Base-by-base conservation (phyloP, 495 filamentous ascomycete genomes). In the Aspergillus asperescens region DNA sequence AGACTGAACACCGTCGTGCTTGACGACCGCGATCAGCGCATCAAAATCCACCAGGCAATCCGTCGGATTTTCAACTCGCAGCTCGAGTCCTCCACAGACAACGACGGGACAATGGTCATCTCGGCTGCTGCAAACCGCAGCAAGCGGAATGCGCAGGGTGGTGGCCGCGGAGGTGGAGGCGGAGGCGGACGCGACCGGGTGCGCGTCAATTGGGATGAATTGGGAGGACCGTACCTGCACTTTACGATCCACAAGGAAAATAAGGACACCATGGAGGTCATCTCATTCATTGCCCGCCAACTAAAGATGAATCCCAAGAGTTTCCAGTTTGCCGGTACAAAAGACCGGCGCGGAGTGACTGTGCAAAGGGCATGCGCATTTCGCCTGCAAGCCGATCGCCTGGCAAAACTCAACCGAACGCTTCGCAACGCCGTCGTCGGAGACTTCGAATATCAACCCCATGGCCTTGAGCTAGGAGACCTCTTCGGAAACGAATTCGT, bases 241-340 rank as follows among this genome's bases (percentile, higher is more conserved):
- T 94, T 97, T 62, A 88, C 89, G 0, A 79, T 98, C 32, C 93
- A 91, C 76, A 98, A 98, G 71, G 93, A 97, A 69, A 98, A 98
- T 68, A 90, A 90, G 59, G 94, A 98, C 61, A 98, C 94, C 1
- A 95, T 96, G 89, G 92, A 98, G 55, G 84, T 87, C 0, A 75
- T 94, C 23, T 81, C 78, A 7, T 85, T 82, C 51, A 71, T 97
- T 7, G 81, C 83, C 0, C 81, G 82, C 39, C 74, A 81, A 15
- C 61, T 95, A 27, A 83, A 84, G 56, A 74, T 87, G 59, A 83
- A 82, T 43, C 69, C 82, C 3, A 83, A 83, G 55, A 72, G 70
- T 48, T 90, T 96, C 60, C 78, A 86, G 31, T 93, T 92, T 61
- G 90, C 92, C 6, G 93, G 93, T 7, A 97, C 91, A 45, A 98